Evolutionary conservation across 805 yeast genomes (phyloP).

Genomic region (Pichia californica): DNA sequence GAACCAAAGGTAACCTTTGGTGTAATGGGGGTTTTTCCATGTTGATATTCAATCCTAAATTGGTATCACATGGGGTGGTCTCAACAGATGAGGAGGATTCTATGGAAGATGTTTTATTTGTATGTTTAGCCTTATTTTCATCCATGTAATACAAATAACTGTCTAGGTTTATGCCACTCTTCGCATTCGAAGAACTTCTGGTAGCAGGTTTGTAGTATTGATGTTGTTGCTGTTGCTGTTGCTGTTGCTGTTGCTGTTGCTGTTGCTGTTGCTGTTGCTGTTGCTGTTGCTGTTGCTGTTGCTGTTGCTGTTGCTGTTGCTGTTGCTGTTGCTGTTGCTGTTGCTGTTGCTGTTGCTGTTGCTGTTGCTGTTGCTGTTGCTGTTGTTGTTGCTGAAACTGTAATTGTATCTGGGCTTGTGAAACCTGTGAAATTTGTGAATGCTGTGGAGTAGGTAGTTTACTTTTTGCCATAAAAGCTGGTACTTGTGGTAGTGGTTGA

Average conservation of each 20-base stretch:
- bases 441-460: conserved; percentile 6
- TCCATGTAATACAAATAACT: neutral
- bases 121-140: too few species aligned
- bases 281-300: neutral
- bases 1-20: too few species aligned
- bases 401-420: neutral
- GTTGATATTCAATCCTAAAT: too few species aligned
- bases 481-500: neutral
- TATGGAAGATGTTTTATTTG: too few species aligned
- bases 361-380: conserved; percentile 4
- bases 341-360: conserved; percentile 1
- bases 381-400: conserved; percentile 3
- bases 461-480: neutral
- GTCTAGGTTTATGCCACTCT: too few species aligned
- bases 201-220: too few species aligned
- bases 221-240: too few species aligned
- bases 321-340: conserved; percentile 1
- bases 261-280: neutral
- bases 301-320: conserved; percentile 1
- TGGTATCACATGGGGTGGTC: too few species aligned
- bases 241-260: conserved; percentile 1
- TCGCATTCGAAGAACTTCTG: neutral
- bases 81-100: too few species aligned
- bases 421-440: conserved; percentile 2
- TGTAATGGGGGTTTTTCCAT: too few species aligned